Evolutionary conservation across 2,329 filamentous ascomycete genomes (phyloP), one percentile per base, ranked within the genome.

Genomic region (Pezicula radicicola): DNA sequence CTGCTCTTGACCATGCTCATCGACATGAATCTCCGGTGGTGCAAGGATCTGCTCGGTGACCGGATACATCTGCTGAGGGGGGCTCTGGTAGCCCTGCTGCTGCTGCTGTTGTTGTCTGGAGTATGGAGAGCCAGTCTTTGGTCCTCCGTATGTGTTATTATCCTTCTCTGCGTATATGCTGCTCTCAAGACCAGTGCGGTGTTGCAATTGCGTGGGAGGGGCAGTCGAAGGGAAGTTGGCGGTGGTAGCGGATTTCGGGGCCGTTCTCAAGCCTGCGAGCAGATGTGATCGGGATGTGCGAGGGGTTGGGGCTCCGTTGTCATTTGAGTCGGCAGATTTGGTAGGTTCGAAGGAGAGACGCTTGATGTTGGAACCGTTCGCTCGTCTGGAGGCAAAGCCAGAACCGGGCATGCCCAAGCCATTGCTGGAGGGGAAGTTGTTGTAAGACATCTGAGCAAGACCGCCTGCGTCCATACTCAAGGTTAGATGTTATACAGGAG

Each of bases 401-500:
- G 88, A 84, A 56, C 83, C 78, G 49, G 91, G 88, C 75, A 90
- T 84, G 66, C 85, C 84, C 63, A 96, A 79, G 63, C 84, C 86
- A 71, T 82, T 82, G 68, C 82, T 78, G 71, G 87, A 79, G 70
- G 81, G 75, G 71, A 89, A 89, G 72, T 86, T 82, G 79, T 86
- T 89, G 79, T 91, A 93, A 77, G 91, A 89, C 93, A 97, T 97
- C 83, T 95, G 91, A 94, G 91, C 88, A 79, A 96, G 90, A 94
- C 91, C 91, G 83, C 93, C 93, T 84, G 93, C 87, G 93, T 96
- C 88, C 87, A 95, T 87, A 63, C 62, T 67, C 64, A 61, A 48
- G 39, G 30, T 49, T 62, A 59, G 56, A 58, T 65, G 57, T 57
- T 60, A 55, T 63, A 57, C 57, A 58, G 55, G 52, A 54, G 49